Conservation (phyloP, 139 green algal genomes). For the Tetraselmis striata region DNA sequence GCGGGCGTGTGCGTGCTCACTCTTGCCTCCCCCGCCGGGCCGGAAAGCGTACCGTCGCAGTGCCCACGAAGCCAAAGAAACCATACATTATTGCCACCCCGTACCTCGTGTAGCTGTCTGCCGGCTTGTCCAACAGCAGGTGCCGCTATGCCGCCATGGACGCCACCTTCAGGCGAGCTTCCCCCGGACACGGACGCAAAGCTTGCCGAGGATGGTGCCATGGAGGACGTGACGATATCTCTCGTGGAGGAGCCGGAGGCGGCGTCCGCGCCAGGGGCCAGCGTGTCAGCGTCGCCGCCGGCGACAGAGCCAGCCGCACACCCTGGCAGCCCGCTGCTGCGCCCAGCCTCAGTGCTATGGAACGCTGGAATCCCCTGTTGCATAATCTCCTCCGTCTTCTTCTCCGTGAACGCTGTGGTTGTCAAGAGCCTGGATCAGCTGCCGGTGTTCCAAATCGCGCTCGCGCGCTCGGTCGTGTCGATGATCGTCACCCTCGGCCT, state of each 20-base stretch:
- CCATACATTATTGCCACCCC: too few relatives aligned
- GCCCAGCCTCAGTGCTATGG: background rate
- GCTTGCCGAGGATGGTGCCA: background rate
- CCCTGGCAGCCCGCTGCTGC: background rate
- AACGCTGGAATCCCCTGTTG: background rate
- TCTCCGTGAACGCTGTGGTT: background rate
- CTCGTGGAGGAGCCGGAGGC: background rate
- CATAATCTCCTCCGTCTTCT: background rate
- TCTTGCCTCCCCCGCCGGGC: too few relatives aligned
- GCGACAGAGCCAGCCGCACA: background rate
- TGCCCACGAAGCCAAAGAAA: too few relatives aligned
- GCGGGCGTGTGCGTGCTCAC: too few relatives aligned
- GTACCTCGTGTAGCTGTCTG: too few relatives aligned
- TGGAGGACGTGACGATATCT: background rate
- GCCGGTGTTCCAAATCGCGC: background rate
- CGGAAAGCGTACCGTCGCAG: too few relatives aligned
- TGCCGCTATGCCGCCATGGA: too few relatives aligned
- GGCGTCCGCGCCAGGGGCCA: too few relatives aligned
- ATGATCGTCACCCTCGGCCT: background rate
- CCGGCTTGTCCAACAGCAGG: too few relatives aligned
- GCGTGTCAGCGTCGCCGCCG: background rate
- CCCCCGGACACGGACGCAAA: too few relatives aligned
- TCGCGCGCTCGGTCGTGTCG: background rate
- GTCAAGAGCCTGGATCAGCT: background rate
- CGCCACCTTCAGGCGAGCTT: too few relatives aligned